Conservation (phyloP, 2,329 filamentous ascomycete species). For the Botrytis cinerea region DNA sequence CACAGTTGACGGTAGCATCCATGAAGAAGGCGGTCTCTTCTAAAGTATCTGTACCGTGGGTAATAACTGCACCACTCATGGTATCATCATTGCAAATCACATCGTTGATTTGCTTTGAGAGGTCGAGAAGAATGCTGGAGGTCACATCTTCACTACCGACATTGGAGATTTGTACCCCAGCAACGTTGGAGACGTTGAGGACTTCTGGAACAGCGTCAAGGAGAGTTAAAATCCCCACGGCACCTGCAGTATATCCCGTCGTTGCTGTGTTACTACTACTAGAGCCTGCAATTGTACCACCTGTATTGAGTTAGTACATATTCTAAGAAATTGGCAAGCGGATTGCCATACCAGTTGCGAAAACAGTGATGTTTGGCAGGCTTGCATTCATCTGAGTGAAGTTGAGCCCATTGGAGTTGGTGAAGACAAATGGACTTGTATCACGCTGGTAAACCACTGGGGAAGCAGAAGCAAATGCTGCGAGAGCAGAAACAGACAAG, state of each 20-base stretch:
- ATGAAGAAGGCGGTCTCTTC: slow-evolving; percentile 66
- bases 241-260: slow-evolving; percentile 54
- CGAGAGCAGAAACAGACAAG: slow-evolving; percentile 22
- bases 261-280: slow-evolving; percentile 53
- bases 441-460: slow-evolving; percentile 29
- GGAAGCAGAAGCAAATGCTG: slow-evolving; percentile 28
- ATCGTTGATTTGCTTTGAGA: slow-evolving; percentile 51
- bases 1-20: slow-evolving; percentile 56
- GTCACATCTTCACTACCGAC: slow-evolving; percentile 52
- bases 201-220: slow-evolving; percentile 58
- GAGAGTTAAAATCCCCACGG: slow-evolving; percentile 44
- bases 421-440: slow-evolving; percentile 32
- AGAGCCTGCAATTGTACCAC: slow-evolving; percentile 60
- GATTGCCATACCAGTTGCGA: slow-evolving; percentile 32
- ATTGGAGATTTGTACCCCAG: slow-evolving; percentile 54
- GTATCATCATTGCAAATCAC: slow-evolving; percentile 43
- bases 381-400: slow-evolving; percentile 36
- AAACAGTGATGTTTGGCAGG: slow-evolving; percentile 35
- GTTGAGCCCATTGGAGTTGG: slow-evolving; percentile 35
- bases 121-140: slow-evolving; percentile 49
- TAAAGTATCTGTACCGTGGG: slow-evolving; percentile 66
- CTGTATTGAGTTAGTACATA: slow-evolving; percentile 41
- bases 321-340: neutral
- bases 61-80: slow-evolving; percentile 56
- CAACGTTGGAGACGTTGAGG: slow-evolving; percentile 55